Base-by-base conservation (phyloP, 2,329 filamentous ascomycete species). In the Biscogniauxia mediterranea region DNA sequence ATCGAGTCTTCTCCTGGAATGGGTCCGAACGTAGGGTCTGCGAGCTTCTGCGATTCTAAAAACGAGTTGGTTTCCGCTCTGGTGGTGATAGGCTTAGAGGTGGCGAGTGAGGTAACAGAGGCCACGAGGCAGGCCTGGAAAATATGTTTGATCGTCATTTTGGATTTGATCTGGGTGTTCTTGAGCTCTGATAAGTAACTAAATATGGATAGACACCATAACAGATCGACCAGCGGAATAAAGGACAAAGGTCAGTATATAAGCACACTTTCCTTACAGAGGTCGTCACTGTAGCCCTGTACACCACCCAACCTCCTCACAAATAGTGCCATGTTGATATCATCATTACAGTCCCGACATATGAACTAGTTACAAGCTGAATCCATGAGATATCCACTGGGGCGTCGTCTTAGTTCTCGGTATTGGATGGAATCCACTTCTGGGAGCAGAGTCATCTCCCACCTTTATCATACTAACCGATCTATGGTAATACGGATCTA, bases 1-100 rank as follows among this genome's bases (percentile, higher is more conserved):
- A 73, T 25, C 56, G 66, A 17, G 25, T 66, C 69, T 56, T 77
- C 55, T n/a, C 71, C 74, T 15, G 74, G 74, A 38, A 72, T 64
- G 23, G 73, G 75, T 19, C 74, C 74, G 51, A 68, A 73, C 20
- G 25, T 62, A 2, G 71, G 71, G 56, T 74, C 66, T 50, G 64
- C 58, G 26, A 68, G 63, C 59, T 65, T 69, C 58, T 69, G 68
- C 28, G 64, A 55, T 20, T 68, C 61, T 13, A 32, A 46, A 50
- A 64, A 65, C 6, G 58, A 46, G 13, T 20, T 54, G 6, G 57
- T 58, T 13, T 49, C 46, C 56, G 38, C 13, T 46, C 55, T 63
- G 2, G 61, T 59, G 26, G 26, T 15, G 28, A 66, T 52, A 23
- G 66, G 64, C 17, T 63, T 64, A 13, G 64, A 64, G 20, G 55